Base-by-base conservation (phyloP, 2,329 filamentous ascomycete genomes). In the Drechmeria coniospora region DNA sequence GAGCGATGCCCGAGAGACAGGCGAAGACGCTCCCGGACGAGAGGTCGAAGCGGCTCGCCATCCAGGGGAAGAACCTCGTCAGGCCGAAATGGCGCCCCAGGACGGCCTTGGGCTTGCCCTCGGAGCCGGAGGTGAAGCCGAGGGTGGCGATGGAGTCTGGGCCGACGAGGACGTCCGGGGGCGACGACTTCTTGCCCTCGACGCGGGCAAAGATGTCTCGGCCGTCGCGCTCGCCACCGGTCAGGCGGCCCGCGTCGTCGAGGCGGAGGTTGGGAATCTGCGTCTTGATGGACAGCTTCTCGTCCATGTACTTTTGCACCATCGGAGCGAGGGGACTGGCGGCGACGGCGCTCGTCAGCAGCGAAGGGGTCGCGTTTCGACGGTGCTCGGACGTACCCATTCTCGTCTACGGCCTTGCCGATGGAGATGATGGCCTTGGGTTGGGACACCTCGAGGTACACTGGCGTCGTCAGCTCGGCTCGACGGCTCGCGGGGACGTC, bases 11-110 rank as follows among this genome's bases (percentile, higher is more conserved):
- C 26, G 70, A 79, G 6, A 94, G 63, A 59, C 86, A 75, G 3
- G 84, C 83, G 46, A 92, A 94, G 36, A 66, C 69, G 47, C 76
- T 76, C 23, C 81, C 65, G 7, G 74, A 63, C 1, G 71, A 75
- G 26, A 92, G 63, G 26, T 72, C 62, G 50, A 95, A 95, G 2
- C 62, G 72, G 53, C 90, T 59, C 0, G 82, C 73, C 87, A 95
- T 95, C 86, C 84, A 95, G 13, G 76, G 73, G 46, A 87, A 92
- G 57, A 93, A 95, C 42, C 79, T 75, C 1, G 83, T 70, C 34
- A 95, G 59, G 27, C 73, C 79, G 56, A 79, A 95, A 53, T 95
- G 87, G 10, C 87, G 69, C 1, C 87, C 86, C 31, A 74, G 66
- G 9, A 95, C 87, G 40, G 83, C 83, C 60, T 92, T 93, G 19